These are phyloP conservation scores for Beauveria varroae DNA, from an alignment of 2,329 filamentous ascomycete species.

Conservation along the genomic window DNA sequence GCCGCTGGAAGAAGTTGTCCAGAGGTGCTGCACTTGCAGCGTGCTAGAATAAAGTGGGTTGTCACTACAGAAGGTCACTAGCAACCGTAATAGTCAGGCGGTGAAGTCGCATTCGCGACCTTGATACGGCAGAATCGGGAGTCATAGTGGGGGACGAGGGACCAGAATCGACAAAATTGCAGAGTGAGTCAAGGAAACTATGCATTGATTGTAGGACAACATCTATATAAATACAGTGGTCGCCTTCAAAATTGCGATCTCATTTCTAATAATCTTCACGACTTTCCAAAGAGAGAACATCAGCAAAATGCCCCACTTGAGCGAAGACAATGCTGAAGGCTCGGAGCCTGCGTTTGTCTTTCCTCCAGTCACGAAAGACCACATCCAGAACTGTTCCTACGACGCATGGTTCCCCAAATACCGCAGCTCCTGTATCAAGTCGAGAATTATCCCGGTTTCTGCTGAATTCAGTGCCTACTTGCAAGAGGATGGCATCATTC, in stretches of 20 bases:
- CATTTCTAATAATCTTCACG: background rate
- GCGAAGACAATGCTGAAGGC: background rate
- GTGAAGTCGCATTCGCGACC: background rate
- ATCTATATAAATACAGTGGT: background rate
- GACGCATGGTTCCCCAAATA: slow-evolving; percentile 87
- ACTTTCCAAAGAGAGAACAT: background rate
- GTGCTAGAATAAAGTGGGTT: slow-evolving; percentile 1
- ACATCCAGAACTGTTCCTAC: slow-evolving; percentile 93
- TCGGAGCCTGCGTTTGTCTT: slow-evolving; percentile 48
- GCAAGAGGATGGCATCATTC: slow-evolving; percentile 82
- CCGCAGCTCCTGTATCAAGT: slow-evolving; percentile 73
- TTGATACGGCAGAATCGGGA: slow-evolving; percentile 6
- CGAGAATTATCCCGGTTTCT: slow-evolving; percentile 72
- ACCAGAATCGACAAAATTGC: background rate
- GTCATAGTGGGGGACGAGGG: slow-evolving; percentile 5
- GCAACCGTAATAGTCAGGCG: slow-evolving; percentile 1
- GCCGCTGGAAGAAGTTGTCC: background rate
- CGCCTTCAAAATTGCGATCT: background rate
- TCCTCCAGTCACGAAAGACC: slow-evolving; percentile 72
- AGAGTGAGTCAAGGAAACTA: background rate
- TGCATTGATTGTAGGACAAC: background rate
- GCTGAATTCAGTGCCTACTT: slow-evolving; percentile 76
- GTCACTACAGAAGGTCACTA: slow-evolving; percentile 4
- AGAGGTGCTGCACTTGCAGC: background rate
- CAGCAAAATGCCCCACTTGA: slow-evolving; percentile 26